Conservation (phyloP, 2,329 filamentous ascomycete genomes). For the Bretziella fagacearum region DNA sequence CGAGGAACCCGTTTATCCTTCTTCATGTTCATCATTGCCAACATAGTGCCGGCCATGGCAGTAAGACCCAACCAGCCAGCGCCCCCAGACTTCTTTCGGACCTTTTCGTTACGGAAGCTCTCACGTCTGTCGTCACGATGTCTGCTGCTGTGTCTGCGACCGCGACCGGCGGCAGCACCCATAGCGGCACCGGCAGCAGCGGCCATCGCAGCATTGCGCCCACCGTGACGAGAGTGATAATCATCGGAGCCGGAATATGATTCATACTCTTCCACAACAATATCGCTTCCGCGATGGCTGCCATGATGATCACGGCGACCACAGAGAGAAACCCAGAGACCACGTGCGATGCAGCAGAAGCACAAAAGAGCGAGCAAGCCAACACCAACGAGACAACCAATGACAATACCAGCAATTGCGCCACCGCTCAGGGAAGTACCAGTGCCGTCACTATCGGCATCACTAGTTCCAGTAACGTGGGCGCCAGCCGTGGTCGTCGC, state of each 20-base stretch:
- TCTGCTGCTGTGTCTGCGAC: background rate
- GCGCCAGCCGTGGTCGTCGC: conserved; percentile 31
- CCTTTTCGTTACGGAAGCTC: conserved; percentile 29
- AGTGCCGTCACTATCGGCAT: conserved; percentile 20
- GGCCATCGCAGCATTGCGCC: conserved; percentile 8
- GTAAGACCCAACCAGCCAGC: conserved; percentile 37
- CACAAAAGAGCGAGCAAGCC: conserved; percentile 51
- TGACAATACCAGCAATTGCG: conserved; percentile 67
- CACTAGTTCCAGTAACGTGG: conserved; percentile 29
- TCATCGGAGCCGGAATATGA: conserved; percentile 30
- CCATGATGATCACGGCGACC: conserved; percentile 22
- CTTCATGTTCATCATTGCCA: conserved; percentile 37
- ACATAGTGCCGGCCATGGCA: conserved; percentile 33
- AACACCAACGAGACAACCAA: conserved; percentile 52
- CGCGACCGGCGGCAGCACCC: conserved; percentile 1
- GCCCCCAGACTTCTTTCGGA: conserved; percentile 30
- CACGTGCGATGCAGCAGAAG: conserved; percentile 54
- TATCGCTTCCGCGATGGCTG: conserved; percentile 27
- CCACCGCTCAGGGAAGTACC: conserved; percentile 43
- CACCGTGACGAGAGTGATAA: conserved; percentile 20
- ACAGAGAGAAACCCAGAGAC: conserved; percentile 46
- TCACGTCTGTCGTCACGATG: conserved; percentile 5
- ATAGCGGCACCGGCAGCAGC: conserved; percentile 6
- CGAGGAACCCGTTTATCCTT: conserved; percentile 29
- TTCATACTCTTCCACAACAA: conserved; percentile 26